A percentile compares a stretch with the other conserved stretches of the same genome.
Conservation (phyloP, 805 yeast species). For the Spathaspora sp. region DNA sequence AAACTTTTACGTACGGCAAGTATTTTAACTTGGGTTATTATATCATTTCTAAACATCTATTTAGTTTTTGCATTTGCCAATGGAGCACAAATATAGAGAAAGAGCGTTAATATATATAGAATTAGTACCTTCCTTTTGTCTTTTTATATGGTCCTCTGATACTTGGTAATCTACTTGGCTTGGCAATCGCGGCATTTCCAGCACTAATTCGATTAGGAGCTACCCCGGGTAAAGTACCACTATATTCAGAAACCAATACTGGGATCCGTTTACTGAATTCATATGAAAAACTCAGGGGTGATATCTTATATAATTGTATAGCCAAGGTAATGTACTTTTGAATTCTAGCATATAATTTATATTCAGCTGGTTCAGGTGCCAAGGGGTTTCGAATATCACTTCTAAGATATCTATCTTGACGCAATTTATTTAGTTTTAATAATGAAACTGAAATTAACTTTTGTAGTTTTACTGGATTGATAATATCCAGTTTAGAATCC, state of each 20-base stretch:
- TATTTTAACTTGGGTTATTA: conserved; percentile 37
- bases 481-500: conserved; percentile 18
- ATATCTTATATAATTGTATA: conserved; percentile 25
- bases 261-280: conserved; percentile 50
- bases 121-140: conserved; percentile 16
- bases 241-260: conserved; percentile 65
- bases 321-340: conserved; percentile 28
- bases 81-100: conserved; percentile 32
- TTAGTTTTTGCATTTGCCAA: conserved; percentile 38
- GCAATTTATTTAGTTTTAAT: conserved; percentile 33
- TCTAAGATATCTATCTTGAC: conserved; percentile 36
- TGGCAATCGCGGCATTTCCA: conserved; percentile 12
- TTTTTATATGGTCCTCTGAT: conserved; percentile 39
- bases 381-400: conserved; percentile 21
- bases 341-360: conserved; percentile 25
- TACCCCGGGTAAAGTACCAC: conserved; percentile 74
- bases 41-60: conserved; percentile 36
- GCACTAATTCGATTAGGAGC: conserved; percentile 20
- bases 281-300: conserved; percentile 22
- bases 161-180: conserved; percentile 27
- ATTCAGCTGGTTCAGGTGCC: conserved; percentile 25
- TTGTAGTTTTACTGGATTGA: conserved; percentile 30
- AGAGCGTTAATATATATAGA: neutral
- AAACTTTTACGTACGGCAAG: conserved; percentile 26
- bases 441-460: conserved; percentile 28